Percentiles rank a stretch among this genome's conserved stretches.
Conservation (phyloP, 2,329 filamentous ascomycete species). For the Aspergillus pseudonomiae region DNA sequence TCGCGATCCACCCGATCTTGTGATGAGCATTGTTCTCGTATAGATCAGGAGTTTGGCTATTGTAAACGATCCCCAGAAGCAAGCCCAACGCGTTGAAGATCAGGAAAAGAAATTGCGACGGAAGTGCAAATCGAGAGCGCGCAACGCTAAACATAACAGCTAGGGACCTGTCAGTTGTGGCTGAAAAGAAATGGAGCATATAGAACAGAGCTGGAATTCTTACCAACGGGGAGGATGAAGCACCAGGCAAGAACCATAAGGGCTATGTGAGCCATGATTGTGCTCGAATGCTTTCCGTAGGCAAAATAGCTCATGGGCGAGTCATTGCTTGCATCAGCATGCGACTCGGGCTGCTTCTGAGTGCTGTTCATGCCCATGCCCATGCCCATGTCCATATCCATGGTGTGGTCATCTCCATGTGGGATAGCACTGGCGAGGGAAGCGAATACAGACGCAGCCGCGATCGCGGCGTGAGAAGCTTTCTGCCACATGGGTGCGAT, state of each 20-base stretch:
- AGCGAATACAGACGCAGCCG: slow-evolving; percentile 33
- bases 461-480: slow-evolving; percentile 30
- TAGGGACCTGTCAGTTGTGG: slow-evolving; percentile 39
- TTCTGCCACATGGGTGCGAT: slow-evolving; percentile 28
- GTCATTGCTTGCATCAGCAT: slow-evolving; percentile 24
- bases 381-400: slow-evolving; percentile 36
- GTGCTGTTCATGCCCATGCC: slow-evolving; percentile 26
- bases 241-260: slow-evolving; percentile 75
- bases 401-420: slow-evolving; percentile 37
- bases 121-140: slow-evolving; percentile 72
- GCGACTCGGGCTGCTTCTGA: slow-evolving; percentile 18
- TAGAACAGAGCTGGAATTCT: slow-evolving; percentile 30
- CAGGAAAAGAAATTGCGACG: slow-evolving; percentile 44
- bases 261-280: slow-evolving; percentile 69
- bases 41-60: slow-evolving; percentile 26
- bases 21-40: slow-evolving; percentile 28
- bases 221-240: slow-evolving; percentile 72
- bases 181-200: not conserved
- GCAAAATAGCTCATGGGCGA: slow-evolving; percentile 48
- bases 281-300: slow-evolving; percentile 41
- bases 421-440: slow-evolving; percentile 35
- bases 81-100: slow-evolving; percentile 24
- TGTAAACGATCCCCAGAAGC: slow-evolving; percentile 25
- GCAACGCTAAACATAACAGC: slow-evolving; percentile 85
- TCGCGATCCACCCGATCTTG: slow-evolving; percentile 67